Evolutionary conservation across 768 basidiomycete species (phyloP).

Genomic region (Ephemerocybe angulata): DNA sequence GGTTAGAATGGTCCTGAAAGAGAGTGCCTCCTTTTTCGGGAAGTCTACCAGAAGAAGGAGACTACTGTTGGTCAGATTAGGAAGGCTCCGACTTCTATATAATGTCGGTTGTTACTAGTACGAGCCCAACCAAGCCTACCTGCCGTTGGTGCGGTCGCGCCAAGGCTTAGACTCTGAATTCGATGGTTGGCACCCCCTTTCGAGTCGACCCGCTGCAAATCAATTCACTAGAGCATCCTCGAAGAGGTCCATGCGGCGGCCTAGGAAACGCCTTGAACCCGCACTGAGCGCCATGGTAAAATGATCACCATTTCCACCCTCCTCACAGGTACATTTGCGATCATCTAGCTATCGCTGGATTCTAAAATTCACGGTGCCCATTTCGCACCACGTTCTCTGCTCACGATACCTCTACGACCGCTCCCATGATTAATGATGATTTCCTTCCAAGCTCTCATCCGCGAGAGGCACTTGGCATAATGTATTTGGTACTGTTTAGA

Average conservation of each 20-base stretch:
- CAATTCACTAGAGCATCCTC: not conserved
- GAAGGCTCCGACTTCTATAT: too few relatives aligned
- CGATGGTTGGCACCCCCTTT: too few relatives aligned
- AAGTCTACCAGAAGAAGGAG: too few relatives aligned
- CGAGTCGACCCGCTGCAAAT: too few relatives aligned
- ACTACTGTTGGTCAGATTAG: too few relatives aligned
- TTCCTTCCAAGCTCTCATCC: not conserved
- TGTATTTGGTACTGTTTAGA: constrained; percentile 7
- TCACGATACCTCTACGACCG: not conserved
- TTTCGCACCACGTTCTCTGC: not conserved
- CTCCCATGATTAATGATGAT: not conserved
- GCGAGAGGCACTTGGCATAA: not conserved
- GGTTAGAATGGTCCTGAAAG: too few relatives aligned
- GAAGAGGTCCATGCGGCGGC: not conserved
- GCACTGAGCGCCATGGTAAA: not conserved
- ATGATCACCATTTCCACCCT: not conserved
- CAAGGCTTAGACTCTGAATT: too few relatives aligned
- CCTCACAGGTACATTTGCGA: not conserved
- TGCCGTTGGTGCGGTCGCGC: too few relatives aligned
- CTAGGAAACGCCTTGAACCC: not conserved
- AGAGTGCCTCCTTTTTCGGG: too few relatives aligned
- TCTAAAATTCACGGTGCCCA: not conserved
- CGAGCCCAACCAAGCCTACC: too few relatives aligned
- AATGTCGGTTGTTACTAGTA: too few relatives aligned
- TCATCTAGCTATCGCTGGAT: not conserved